Evolutionary conservation across 441 rosid genomes (phyloP).

Genomic region (Hura crepitans): DNA sequence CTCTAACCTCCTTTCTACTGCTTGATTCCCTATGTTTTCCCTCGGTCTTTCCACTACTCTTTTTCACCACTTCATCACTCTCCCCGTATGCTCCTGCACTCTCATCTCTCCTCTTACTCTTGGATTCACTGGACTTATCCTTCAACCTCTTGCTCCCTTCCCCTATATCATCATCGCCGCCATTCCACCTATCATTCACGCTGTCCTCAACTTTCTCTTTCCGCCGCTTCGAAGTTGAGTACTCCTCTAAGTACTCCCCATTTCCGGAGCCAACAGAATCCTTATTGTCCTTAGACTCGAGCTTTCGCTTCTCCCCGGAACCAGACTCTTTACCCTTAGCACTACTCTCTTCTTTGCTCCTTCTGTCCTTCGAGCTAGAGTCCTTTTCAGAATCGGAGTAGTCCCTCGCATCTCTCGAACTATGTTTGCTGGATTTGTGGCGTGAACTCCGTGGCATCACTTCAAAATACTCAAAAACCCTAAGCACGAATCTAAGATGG

Average conservation of each 20-base stretch:
- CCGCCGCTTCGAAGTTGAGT: constrained; percentile 49
- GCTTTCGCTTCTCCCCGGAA: constrained; percentile 61
- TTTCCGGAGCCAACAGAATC: constrained; percentile 43
- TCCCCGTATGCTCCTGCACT: constrained; percentile 30
- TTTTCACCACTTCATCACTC: constrained; percentile 41
- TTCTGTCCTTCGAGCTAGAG: constrained; percentile 54
- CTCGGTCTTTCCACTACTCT: constrained; percentile 50
- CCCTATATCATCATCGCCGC: constrained; percentile 50
- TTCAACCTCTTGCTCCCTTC: constrained; percentile 49
- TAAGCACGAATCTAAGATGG: constrained; percentile 15
- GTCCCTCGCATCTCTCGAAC: constrained; percentile 66
- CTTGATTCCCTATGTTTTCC: constrained; percentile 67
- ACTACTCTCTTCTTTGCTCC: constrained; percentile 50
- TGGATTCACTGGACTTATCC: constrained; percentile 46
- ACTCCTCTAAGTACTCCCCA: constrained; percentile 56
- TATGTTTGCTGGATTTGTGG: constrained; percentile 92
- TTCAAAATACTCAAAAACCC: constrained; percentile 19
- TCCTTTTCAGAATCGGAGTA: constrained; percentile 92
- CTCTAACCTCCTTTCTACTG: constrained; percentile 64
- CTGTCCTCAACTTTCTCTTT: constrained; percentile 57
- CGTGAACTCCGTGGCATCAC: constrained; percentile 89
- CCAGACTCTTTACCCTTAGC: constrained; percentile 55
- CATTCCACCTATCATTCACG: constrained; percentile 72
- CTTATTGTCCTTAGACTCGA: constrained; percentile 49
- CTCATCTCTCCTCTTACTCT: constrained; percentile 66